Conservation (phyloP, 306 rosid species). For the Comarum palustre region DNA sequence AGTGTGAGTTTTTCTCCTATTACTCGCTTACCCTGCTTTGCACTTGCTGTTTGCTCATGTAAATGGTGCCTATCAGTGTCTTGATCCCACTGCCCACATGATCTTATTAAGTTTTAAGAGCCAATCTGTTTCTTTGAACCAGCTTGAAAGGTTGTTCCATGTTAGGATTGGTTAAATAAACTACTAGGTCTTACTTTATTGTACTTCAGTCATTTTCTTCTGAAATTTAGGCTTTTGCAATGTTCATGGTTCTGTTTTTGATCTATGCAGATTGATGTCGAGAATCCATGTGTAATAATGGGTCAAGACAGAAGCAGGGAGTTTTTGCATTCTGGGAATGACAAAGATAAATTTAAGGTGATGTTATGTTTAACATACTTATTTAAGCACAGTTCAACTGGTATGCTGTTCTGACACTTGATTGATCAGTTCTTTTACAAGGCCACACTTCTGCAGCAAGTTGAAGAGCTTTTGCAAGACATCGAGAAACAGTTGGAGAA, state of each 20-base stretch:
- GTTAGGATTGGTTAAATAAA: background rate
- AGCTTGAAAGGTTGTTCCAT: background rate
- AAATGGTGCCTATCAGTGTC: background rate
- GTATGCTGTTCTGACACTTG: conserved; percentile 41
- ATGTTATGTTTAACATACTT: conserved; percentile 22
- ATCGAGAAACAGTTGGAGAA: conserved; percentile 45
- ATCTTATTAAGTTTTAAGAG: background rate
- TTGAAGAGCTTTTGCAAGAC: conserved; percentile 70
- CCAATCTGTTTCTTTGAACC: no score
- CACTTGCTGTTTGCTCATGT: conserved; percentile 1
- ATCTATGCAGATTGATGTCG: conserved; percentile 78
- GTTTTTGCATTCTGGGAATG: conserved; percentile 86
- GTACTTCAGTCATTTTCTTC: conserved; percentile 9
- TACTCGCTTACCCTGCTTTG: background rate
- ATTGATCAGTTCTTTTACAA: conserved; percentile 81
- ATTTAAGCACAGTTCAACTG: conserved; percentile 17
- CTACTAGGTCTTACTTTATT: background rate
- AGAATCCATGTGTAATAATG: conserved; percentile 93
- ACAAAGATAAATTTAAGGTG: conserved; percentile 91
- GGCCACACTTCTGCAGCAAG: conserved; percentile 97
- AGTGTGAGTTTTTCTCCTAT: conserved; percentile 53
- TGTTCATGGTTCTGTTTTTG: conserved; percentile 16
- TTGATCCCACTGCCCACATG: background rate
- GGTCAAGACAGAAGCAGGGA: conserved; percentile 93
- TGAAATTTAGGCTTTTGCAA: conserved; percentile 9